Percentiles rank a stretch among this genome's conserved stretches.
phyloP scores from a whole-genome alignment of 2,329 filamentous ascomycete species.

The Alternaria infectoria region DNA sequence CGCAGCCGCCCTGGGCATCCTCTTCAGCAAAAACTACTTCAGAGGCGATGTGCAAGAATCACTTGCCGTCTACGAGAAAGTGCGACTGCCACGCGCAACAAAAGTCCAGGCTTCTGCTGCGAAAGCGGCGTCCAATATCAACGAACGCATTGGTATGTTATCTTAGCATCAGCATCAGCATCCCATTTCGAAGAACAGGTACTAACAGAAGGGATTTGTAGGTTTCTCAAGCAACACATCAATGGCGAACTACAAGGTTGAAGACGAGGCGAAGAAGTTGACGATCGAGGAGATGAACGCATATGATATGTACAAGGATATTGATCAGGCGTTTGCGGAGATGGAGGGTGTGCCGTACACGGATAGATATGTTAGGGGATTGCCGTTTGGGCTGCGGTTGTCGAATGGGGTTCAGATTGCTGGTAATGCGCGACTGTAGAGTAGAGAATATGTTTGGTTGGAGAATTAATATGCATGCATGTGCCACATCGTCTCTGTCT shows the following conservation, averaged over 20 bases:
- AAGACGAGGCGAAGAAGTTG: conserved; percentile 65
- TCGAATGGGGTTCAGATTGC: conserved; percentile 11
- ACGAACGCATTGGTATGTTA: conserved; percentile 51
- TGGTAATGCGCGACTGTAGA: neutral
- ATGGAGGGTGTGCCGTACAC: conserved; percentile 11
- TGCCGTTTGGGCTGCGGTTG: conserved; percentile 17
- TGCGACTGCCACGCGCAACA: conserved; percentile 47
- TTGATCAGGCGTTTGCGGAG: conserved; percentile 22
- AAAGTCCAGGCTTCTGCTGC: conserved; percentile 48
- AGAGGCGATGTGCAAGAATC: conserved; percentile 41
- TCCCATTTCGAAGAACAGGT: neutral
- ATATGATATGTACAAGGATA: conserved; percentile 25
- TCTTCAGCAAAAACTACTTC: conserved; percentile 61
- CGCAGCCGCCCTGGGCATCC: conserved; percentile 66
- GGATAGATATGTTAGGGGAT: conserved; percentile 7
- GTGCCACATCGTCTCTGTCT: too few species aligned
- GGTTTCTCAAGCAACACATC: conserved; percentile 66
- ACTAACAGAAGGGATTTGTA: neutral
- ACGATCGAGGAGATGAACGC: conserved; percentile 74
- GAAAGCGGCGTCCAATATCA: conserved; percentile 48
- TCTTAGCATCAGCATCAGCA: too few species aligned
- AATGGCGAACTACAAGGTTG: conserved; percentile 65
- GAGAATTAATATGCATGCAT: too few species aligned
- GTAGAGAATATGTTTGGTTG: too few species aligned
- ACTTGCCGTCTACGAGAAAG: conserved; percentile 44